Conservation (phyloP, 2,329 filamentous ascomycete species). For the Claviceps africana region DNA sequence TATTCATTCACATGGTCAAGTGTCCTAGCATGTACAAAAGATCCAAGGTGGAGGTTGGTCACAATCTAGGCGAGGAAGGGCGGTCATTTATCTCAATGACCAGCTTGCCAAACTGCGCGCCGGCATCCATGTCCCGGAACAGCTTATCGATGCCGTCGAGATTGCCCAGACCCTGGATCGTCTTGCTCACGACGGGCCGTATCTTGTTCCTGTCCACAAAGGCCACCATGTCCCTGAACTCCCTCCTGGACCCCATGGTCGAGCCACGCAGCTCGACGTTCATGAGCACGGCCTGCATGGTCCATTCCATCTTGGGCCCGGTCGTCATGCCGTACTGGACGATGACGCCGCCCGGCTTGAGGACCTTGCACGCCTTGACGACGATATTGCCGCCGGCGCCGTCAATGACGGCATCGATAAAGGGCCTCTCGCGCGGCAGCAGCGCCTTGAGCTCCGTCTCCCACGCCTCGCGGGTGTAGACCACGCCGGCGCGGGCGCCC, state of each 20-base stretch:
- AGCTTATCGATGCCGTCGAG: constrained; percentile 65
- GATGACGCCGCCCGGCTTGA: constrained; percentile 76
- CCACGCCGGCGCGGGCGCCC: constrained; percentile 71
- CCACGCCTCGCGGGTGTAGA: constrained; percentile 67
- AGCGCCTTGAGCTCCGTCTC: constrained; percentile 55
- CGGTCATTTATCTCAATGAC: constrained; percentile 54
- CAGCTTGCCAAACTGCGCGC: constrained; percentile 82
- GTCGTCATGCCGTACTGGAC: constrained; percentile 85
- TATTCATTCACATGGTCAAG: not conserved
- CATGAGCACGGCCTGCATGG: constrained; percentile 70
- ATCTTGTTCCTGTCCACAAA: constrained; percentile 67
- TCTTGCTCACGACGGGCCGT: constrained; percentile 61
- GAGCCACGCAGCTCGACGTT: constrained; percentile 78
- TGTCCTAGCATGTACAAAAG: not conserved
- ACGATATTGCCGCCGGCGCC: constrained; percentile 80
- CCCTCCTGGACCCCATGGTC: constrained; percentile 82
- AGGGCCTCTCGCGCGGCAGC: constrained; percentile 52
- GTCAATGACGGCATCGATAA: constrained; percentile 73
- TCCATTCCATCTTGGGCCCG: constrained; percentile 70
- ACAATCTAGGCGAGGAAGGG: constrained; percentile 26
- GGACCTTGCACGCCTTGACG: constrained; percentile 47
- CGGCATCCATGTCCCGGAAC: constrained; percentile 79
- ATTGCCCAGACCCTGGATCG: constrained; percentile 59
- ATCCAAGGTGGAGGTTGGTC: constrained; percentile 4
- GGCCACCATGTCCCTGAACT: constrained; percentile 80